Conservation (phyloP, 140 eudicot genomes). For the Artemisia princeps region DNA sequence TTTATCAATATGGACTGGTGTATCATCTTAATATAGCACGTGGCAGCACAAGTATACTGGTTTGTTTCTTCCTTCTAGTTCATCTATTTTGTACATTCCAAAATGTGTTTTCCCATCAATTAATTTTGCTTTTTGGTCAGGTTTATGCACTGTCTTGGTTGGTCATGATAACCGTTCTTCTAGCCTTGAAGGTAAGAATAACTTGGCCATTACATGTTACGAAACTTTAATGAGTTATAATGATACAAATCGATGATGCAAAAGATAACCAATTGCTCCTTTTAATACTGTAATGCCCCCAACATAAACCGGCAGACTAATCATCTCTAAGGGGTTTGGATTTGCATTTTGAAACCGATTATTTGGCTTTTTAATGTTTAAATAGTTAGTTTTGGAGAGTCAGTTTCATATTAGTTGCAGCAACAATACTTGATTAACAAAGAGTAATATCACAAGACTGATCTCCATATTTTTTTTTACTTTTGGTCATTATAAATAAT, state of each 20-base stretch:
- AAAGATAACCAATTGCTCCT: neutral
- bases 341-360: too few relatives aligned
- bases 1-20: slow-evolving; percentile 89
- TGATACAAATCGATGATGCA: neutral
- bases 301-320: neutral
- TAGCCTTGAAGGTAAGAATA: slow-evolving; percentile 72
- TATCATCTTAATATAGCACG: slow-evolving; percentile 84
- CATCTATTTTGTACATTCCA: neutral
- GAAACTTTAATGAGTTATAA: slow-evolving; percentile 11
- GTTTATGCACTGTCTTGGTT: slow-evolving; percentile 97
- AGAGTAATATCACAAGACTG: too few relatives aligned
- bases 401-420: too few relatives aligned
- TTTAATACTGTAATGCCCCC: neutral
- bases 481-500: too few relatives aligned
- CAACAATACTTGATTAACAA: too few relatives aligned
- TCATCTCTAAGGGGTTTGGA: too few relatives aligned
- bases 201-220: slow-evolving; percentile 12
- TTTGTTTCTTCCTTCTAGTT: slow-evolving; percentile 26
- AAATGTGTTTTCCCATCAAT: neutral
- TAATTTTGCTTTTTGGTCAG: slow-evolving; percentile 26
- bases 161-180: slow-evolving; percentile 65
- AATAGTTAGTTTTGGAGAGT: too few relatives aligned
- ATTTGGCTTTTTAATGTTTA: too few relatives aligned
- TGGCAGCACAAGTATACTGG: slow-evolving; percentile 63
- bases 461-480: too few relatives aligned